Evolutionary conservation across 2,329 filamentous ascomycete genomes (phyloP).

Genomic region (Elsinoe ampelina): DNA sequence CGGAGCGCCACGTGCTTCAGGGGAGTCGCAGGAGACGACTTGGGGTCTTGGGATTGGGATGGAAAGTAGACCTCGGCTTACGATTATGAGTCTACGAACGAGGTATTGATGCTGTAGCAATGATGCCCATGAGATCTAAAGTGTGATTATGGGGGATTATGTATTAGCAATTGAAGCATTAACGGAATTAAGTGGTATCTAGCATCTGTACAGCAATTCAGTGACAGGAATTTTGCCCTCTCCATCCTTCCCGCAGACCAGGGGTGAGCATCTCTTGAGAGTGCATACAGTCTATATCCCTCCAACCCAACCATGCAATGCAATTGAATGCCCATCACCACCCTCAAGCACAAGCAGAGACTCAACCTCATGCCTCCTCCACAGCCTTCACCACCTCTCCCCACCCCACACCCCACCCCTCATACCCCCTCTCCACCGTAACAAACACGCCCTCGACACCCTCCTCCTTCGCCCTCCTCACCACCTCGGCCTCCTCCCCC

Average conservation of each 20-base stretch:
- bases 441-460: constrained; percentile 11
- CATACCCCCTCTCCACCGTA: constrained; percentile 10
- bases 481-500: constrained; percentile 3
- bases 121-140: too few species aligned
- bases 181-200: neutral
- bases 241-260: neutral
- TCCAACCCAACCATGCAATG: neutral
- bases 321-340: neutral
- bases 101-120: too few species aligned
- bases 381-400: constrained; percentile 1
- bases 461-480: constrained; percentile 8
- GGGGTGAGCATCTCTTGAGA: neutral
- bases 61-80: neutral
- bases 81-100: too few species aligned
- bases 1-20: neutral
- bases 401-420: constrained; percentile 10
- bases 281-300: too few species aligned
- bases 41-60: neutral
- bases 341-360: too few species aligned
- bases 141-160: too few species aligned
- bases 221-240: neutral
- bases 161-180: too few species aligned
- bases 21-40: neutral
- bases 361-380: neutral
- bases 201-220: neutral